Evolutionary conservation across 257 asterid genomes (phyloP).

Genomic region (Solanum verrucosum): DNA sequence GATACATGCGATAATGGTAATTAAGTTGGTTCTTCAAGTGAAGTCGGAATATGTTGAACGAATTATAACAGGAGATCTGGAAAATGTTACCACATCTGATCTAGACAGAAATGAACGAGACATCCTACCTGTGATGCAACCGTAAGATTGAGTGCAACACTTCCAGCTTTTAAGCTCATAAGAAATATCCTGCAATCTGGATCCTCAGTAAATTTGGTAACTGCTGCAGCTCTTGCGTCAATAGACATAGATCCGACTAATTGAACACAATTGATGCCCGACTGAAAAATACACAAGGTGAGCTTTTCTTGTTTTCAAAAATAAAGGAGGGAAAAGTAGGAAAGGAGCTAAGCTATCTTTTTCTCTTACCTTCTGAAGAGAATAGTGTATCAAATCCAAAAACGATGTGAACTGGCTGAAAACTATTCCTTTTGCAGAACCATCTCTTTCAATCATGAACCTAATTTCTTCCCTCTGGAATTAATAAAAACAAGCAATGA

Average conservation of each 20-base stretch:
- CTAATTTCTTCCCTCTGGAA: conserved; percentile 89
- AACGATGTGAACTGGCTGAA: conserved; percentile 94
- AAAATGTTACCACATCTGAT: background rate
- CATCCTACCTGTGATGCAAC: conserved; percentile 80
- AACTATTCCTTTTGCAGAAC: conserved; percentile 93
- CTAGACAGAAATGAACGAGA: background rate
- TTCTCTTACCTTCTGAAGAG: conserved; percentile 61
- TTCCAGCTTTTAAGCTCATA: conserved; percentile 97
- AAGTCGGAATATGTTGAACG: background rate
- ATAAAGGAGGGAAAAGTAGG: background rate
- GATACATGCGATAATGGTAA: background rate
- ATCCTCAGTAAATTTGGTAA: conserved; percentile 63
- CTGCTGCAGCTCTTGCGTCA: conserved; percentile 79
- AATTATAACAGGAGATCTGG: background rate
- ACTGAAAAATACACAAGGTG: conserved; percentile 29
- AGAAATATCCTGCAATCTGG: conserved; percentile 74
- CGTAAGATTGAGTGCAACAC: conserved; percentile 94
- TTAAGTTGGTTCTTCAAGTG: background rate
- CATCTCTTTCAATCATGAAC: conserved; percentile 89
- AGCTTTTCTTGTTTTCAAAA: background rate
- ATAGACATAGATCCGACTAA: conserved; percentile 90
- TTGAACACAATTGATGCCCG: conserved; percentile 68
- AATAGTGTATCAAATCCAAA: conserved; percentile 80
- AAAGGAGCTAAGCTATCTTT: background rate
- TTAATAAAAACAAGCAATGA: conserved; percentile 10